Base-by-base conservation (phyloP, 2,329 filamentous ascomycete species). In the Taxawa tesnikishii region DNA sequence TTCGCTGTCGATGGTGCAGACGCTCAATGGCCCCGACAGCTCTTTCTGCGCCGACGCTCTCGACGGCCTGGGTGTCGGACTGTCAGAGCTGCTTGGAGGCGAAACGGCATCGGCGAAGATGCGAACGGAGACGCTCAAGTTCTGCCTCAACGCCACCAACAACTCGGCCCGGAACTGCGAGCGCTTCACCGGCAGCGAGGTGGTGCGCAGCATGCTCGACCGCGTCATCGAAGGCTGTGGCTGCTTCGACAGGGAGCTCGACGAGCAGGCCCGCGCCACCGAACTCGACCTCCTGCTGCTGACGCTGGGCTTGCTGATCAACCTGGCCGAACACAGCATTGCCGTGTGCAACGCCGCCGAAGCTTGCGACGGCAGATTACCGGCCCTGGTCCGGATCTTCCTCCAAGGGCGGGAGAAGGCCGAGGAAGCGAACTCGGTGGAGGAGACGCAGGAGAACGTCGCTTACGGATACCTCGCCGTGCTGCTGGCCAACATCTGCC, bases 81-180 rank as follows among this genome's bases (percentile, higher is more conserved):
- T 23, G 19, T n/a, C 8, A 8, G 8, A 23, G 19, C 19, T 23
- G 19, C 19, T 23, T 8, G 8, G n/a, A 8, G n/a, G n/a, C n/a
- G 19, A 23, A 8, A 8, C 19, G 19, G n/a, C 8, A 8, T 8
- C 19, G 8, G 19, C n/a, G 8, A 8, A n/a, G 19, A 23, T 23
- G 8, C 19, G n/a, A 23, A 33, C 32, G 51, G 54, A 74, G 12
- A 58, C 73, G 16, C 60, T 88, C 28, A 75, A 82, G 35, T 67
- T 94, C 4, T 77, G 83, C 21, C 69, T 94, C 40, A 93, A 93
- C 46, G 68, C 87, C 30, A 90, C 85, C 6, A 94, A 94, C 59
- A 83, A 84, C 44, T 81, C 82, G 39, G 58, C 70, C 0, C 62
- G 65, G 10, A 75, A 83, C 9, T 84, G 82, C 25, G 68, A 73